Percentiles rank a stretch among this genome's conserved stretches.
These are phyloP conservation scores for Lipomyces chichibuensis DNA, from an alignment of 805 yeast genomes.

Conservation along the genomic window DNA sequence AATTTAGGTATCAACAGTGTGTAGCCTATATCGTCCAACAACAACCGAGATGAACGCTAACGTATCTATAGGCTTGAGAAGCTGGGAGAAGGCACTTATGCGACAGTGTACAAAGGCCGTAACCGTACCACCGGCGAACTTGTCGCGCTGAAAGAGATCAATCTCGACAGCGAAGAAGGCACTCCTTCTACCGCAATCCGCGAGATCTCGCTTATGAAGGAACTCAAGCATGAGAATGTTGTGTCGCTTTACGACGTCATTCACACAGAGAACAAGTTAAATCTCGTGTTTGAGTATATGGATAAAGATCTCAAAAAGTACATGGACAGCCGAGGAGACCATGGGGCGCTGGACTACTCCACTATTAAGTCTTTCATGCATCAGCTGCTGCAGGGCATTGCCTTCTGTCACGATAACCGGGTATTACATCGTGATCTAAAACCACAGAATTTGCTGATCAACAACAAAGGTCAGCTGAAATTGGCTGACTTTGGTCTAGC, in stretches of 20 bases:
- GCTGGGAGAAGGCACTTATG: conserved; percentile 94
- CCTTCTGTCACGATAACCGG: conserved; percentile 81
- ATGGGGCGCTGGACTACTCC: conserved; percentile 72
- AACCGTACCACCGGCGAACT: conserved; percentile 83
- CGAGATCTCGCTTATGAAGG: conserved; percentile 94
- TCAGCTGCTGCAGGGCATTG: conserved; percentile 86
- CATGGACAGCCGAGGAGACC: conserved; percentile 83
- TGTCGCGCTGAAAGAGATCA: conserved; percentile 94
- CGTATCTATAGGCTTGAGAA: conserved; percentile 60
- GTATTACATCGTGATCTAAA: conserved; percentile 85
- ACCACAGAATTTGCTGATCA: conserved; percentile 92
- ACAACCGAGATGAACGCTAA: neutral
- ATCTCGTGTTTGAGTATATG: conserved; percentile 89
- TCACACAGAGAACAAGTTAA: conserved; percentile 93
- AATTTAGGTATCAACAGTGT: conserved; percentile 15
- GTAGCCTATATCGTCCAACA: neutral
- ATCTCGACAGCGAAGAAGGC: conserved; percentile 94
- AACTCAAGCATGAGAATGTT: conserved; percentile 87
- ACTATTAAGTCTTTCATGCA: conserved; percentile 89
- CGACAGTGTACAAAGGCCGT: conserved; percentile 96
- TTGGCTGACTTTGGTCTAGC: conserved; percentile 97
- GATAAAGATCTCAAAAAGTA: conserved; percentile 91
- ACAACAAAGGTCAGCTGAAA: conserved; percentile 85
- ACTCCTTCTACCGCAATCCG: conserved; percentile 98
- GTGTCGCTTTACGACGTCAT: conserved; percentile 92